Percentiles rank a stretch among this genome's conserved stretches.
phyloP scores from a whole-genome alignment of 768 basidiomycete genomes.

The Tulasnella sp. region DNA sequence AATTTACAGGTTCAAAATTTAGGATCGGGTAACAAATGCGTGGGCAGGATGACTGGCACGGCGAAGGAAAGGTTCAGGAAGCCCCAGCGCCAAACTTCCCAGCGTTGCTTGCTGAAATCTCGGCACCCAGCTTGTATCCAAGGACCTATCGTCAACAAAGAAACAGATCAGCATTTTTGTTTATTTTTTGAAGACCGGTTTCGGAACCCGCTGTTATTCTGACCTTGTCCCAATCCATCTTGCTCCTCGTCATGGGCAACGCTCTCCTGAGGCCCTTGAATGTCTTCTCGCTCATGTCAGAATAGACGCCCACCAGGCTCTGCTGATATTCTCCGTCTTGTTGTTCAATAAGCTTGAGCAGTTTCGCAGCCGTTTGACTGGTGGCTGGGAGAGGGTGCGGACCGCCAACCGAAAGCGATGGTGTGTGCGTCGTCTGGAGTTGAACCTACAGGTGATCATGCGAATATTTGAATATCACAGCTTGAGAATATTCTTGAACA shows the following conservation, averaged over 20 bases:
- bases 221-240: constrained; percentile 94
- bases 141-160: constrained; percentile 33
- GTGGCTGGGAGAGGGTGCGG: constrained; percentile 40
- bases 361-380: constrained; percentile 48
- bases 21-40: too few relatives aligned
- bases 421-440: constrained; percentile 61
- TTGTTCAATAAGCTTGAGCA: constrained; percentile 68
- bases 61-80: too few relatives aligned
- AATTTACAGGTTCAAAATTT: too few relatives aligned
- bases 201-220: constrained; percentile 15
- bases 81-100: constrained; percentile 3
- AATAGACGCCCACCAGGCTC: constrained; percentile 71
- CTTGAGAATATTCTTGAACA: background rate
- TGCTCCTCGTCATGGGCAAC: constrained; percentile 83
- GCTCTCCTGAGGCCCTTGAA: constrained; percentile 88
- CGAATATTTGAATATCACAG: too few relatives aligned
- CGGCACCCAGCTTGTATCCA: constrained; percentile 66
- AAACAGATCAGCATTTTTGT: too few relatives aligned
- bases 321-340: constrained; percentile 75
- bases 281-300: constrained; percentile 84
- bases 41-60: too few relatives aligned
- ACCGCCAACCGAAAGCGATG: constrained; percentile 53
- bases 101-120: constrained; percentile 52
- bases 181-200: background rate
- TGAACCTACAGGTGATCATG: constrained; percentile 58